Base-by-base conservation (phyloP, 2,329 filamentous ascomycete genomes). In the Talaromyces sp. region DNA sequence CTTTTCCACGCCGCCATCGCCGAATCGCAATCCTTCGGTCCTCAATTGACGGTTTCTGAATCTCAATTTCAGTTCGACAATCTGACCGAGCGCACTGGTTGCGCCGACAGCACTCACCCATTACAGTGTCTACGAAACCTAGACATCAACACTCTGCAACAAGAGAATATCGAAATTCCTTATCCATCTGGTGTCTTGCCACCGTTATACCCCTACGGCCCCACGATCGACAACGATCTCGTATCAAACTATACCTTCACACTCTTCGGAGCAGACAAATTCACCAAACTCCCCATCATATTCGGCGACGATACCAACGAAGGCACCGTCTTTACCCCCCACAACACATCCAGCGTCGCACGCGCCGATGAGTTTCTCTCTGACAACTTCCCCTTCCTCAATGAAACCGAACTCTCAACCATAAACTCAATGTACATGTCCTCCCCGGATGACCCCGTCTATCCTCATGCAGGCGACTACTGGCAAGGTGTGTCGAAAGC, bases 251-350 rank as follows among this genome's bases (percentile, higher is more conserved):
- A 83, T 61, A 84, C 84, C 3, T 80, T 82, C 63, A 71, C 72
- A 6, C 77, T 83, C 22, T 85, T 85, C 70, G 75, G 77, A 6
- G 67, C 80, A 41, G 84, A 83, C 3, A 77, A 78, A 45, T 85
- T 84, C 71, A 74, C 84, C 69, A 78, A 81, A 57, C 78, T 86
- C 0, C 85, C 85, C 2, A 82, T 83, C 11, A 85, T 87, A 65
- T 83, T 83, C 68, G 85, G 86, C 61, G 83, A 86, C 68, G 85
- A 85, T 73, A 87, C 85, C 3, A 87, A 91, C 73, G 89, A 88
- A 74, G 89, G 89, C 41, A 89, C 87, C 0, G 75, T 83, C 4
- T 90, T 89, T 71, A 82, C 84, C 0, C 86, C 87, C 0, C 72
- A 74, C 22, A 75, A 73, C 35, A 83, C 85, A 1, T 77, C 79